Evolutionary conservation across 441 rosid species (phyloP), one percentile per base, ranked within the genome.

Genomic region (Brassica balearica): DNA sequence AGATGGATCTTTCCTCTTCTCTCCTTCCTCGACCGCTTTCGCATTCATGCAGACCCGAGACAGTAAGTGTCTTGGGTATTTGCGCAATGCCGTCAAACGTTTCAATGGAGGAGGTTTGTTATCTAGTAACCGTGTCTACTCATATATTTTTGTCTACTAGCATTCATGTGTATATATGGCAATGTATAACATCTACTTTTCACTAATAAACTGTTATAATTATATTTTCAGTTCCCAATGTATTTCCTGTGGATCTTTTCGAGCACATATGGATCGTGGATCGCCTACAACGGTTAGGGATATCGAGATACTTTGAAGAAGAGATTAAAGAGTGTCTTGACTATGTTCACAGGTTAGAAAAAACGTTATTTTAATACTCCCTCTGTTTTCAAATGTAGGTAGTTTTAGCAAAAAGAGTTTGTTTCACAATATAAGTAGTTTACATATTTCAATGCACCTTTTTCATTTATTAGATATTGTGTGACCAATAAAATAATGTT

Each of bases 21-120:
- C 97, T 72, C 98, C 98, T 66, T 85, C 99, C 58, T 90, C 98
- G 81, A 94, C 98, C 12, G 98, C 99, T 74, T 94, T 84, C 68
- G 98, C 98, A 10, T 91, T 91, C 81, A 89, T 86, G 89, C 88
- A 91, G 73, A 96, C 98, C 11, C 85, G 88, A 74, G 92, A 96
- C 77, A 61, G 75, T 0, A 90, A 87, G 5, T 90, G 93, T 75
- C 83, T 94, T 36, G 36, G 41, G 27, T 96, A 94, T 82, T 72
- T 94, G 46, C 84, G 73, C 65, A 92, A 84, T 53, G 80, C 82
- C 9, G 93, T 92, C 74, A 86, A 83, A 15, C 87, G 84, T 77
- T 94, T 94, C 84, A 74, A 87, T 29, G 99, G 98, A 2, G 99
- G 97, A 94, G 99, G 99, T 94, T 83, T 61, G 61, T 65, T 48